phyloP scores from a whole-genome alignment of 1,284 basidiomycete genomes.

The Pisolithus thermaeus region DNA sequence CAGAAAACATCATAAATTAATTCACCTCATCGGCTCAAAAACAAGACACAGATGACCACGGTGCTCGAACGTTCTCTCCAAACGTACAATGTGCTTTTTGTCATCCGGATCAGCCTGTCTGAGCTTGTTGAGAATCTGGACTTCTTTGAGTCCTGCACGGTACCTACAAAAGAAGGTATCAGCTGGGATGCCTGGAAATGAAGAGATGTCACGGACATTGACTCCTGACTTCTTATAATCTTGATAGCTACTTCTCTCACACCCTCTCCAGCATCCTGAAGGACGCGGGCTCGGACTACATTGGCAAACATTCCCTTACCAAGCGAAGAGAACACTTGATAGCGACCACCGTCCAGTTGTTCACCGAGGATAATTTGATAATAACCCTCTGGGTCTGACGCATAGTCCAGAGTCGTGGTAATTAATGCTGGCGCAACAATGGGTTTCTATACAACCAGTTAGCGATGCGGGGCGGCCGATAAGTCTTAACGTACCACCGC shows the following conservation, averaged over 20 bases:
- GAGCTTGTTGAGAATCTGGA: slow-evolving; percentile 82
- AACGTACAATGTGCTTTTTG: slow-evolving; percentile 90
- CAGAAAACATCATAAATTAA: slow-evolving; percentile 8
- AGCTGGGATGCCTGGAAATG: slow-evolving; percentile 2
- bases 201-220: slow-evolving; percentile 65
- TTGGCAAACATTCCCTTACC: slow-evolving; percentile 99
- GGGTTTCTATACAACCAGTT: slow-evolving; percentile 37
- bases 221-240: slow-evolving; percentile 93
- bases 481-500: slow-evolving; percentile 35
- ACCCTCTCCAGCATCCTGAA: slow-evolving; percentile 60
- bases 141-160: slow-evolving; percentile 93
- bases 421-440: slow-evolving; percentile 54
- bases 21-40: slow-evolving; percentile 88
- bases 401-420: slow-evolving; percentile 65
- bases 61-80: slow-evolving; percentile 94
- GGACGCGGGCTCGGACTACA: slow-evolving; percentile 86
- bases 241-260: slow-evolving; percentile 96
- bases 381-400: slow-evolving; percentile 90
- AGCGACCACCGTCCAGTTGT: slow-evolving; percentile 86
- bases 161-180: slow-evolving; percentile 52
- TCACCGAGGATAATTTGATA: slow-evolving; percentile 94
- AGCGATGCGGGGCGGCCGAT: neutral
- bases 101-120: slow-evolving; percentile 90
- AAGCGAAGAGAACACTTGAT: slow-evolving; percentile 91
- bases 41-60: slow-evolving; percentile 95